Evolutionary conservation across 805 yeast genomes (phyloP).

Genomic region (Cyberlindnera amylophila): DNA sequence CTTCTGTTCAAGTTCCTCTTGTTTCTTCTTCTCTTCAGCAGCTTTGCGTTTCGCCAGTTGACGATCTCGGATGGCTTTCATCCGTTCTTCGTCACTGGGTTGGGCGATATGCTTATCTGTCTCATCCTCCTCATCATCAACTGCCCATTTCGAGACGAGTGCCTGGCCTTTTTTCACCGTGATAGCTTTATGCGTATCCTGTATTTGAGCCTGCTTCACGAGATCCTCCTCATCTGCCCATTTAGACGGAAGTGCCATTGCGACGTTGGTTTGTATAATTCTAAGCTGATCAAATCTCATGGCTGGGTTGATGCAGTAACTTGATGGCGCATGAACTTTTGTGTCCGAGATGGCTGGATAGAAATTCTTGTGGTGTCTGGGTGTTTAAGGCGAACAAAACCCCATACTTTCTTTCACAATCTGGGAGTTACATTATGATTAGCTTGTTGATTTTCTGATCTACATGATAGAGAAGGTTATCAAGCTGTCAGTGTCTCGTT

Average conservation of each 20-base stretch:
- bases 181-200: conserved; percentile 13
- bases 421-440: no score
- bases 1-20: neutral
- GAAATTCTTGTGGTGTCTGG: no score
- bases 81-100: conserved; percentile 14
- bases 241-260: conserved; percentile 19
- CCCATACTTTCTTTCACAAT: no score
- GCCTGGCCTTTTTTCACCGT: conserved; percentile 20
- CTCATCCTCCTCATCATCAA: conserved; percentile 15
- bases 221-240: conserved; percentile 25
- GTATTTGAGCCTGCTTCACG: conserved; percentile 16
- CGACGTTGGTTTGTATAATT: neutral
- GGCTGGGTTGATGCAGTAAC: no score
- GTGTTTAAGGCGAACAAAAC: no score
- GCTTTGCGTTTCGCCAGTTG: conserved; percentile 6
- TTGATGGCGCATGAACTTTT: no score
- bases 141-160: conserved; percentile 24
- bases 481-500: no score
- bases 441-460: no score
- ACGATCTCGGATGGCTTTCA: conserved; percentile 8
- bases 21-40: conserved; percentile 1
- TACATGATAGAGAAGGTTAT: no score
- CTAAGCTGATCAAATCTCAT: no score
- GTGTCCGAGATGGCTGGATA: no score
- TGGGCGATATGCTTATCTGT: conserved; percentile 10